These are phyloP conservation scores for Alternaria gansuensis DNA, from an alignment of 2,329 filamentous ascomycete genomes.

Conservation along the genomic window DNA sequence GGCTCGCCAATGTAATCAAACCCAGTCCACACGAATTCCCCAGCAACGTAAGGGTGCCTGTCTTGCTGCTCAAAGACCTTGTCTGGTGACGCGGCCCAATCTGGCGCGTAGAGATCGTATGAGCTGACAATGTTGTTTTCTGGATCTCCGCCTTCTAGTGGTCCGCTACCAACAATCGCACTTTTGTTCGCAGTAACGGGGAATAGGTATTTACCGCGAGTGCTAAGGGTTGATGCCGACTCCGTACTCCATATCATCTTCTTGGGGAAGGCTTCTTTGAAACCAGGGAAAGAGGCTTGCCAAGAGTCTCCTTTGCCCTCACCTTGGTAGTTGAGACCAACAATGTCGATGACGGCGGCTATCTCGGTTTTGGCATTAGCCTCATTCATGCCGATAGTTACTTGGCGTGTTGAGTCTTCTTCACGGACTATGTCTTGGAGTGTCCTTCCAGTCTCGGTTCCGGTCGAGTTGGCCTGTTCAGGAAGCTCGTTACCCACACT, in stretches of 20 bases:
- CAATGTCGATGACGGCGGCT: slow-evolving; percentile 57
- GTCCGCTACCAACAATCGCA: slow-evolving; percentile 51
- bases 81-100: slow-evolving; percentile 61
- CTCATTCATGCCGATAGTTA: slow-evolving; percentile 59
- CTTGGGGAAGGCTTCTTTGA: slow-evolving; percentile 57
- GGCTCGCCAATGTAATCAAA: slow-evolving; percentile 63
- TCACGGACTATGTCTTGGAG: slow-evolving; percentile 56
- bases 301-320: slow-evolving; percentile 55
- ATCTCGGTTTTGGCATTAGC: slow-evolving; percentile 56
- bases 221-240: slow-evolving; percentile 57
- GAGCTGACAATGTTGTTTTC: slow-evolving; percentile 55
- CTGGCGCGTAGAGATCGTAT: slow-evolving; percentile 62
- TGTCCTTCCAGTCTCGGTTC: slow-evolving; percentile 45
- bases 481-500: slow-evolving; percentile 64
- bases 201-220: slow-evolving; percentile 63
- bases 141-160: slow-evolving; percentile 49
- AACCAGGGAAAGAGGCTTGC: slow-evolving; percentile 56
- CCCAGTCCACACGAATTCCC: slow-evolving; percentile 64
- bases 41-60: slow-evolving; percentile 60
- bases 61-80: slow-evolving; percentile 64
- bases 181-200: slow-evolving; percentile 57
- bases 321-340: slow-evolving; percentile 66
- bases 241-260: slow-evolving; percentile 55
- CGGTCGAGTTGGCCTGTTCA: slow-evolving; percentile 55
- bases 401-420: slow-evolving; percentile 60